phyloP scores from a whole-genome alignment of 2,329 filamentous ascomycete species.

The Dichotomopilus funicola region DNA sequence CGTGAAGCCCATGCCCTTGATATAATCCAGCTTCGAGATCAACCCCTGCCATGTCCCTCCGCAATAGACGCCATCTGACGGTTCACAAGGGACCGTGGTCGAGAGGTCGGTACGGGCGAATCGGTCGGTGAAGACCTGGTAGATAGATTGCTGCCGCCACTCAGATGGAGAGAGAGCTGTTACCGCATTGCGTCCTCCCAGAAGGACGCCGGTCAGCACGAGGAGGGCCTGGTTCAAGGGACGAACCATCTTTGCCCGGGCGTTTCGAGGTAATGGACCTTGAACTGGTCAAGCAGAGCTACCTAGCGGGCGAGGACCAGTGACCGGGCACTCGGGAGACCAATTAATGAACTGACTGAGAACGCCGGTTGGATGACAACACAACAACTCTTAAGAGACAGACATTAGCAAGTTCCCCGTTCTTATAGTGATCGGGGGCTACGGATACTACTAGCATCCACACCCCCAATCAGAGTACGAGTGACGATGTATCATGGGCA shows the following conservation, averaged over 20 bases:
- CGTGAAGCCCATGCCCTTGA: conserved; percentile 38
- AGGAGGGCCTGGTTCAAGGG: conserved; percentile 1
- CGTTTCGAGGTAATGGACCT: no score
- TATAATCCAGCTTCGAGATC: conserved; percentile 42
- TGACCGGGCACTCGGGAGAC: no score
- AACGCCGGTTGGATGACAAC: no score
- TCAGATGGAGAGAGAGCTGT: conserved; percentile 17
- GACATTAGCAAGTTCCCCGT: no score
- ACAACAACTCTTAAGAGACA: no score
- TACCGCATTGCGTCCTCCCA: not conserved
- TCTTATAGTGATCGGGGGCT: no score
- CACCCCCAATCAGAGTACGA: no score
- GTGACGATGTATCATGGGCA: no score
- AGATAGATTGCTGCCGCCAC: conserved; percentile 36
- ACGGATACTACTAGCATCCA: no score
- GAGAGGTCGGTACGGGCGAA: conserved; percentile 35
- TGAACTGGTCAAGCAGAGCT: no score
- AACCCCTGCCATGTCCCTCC: conserved; percentile 44
- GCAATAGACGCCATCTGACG: conserved; percentile 35
- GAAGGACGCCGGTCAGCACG: conserved; percentile 3
- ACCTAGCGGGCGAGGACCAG: no score
- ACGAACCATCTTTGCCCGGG: conserved; percentile 2
- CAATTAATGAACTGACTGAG: no score
- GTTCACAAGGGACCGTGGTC: conserved; percentile 30
- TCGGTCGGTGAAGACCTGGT: conserved; percentile 39